Evolutionary conservation across 495 filamentous ascomycete species (phyloP).

Genomic region (Neurospora discreta): DNA sequence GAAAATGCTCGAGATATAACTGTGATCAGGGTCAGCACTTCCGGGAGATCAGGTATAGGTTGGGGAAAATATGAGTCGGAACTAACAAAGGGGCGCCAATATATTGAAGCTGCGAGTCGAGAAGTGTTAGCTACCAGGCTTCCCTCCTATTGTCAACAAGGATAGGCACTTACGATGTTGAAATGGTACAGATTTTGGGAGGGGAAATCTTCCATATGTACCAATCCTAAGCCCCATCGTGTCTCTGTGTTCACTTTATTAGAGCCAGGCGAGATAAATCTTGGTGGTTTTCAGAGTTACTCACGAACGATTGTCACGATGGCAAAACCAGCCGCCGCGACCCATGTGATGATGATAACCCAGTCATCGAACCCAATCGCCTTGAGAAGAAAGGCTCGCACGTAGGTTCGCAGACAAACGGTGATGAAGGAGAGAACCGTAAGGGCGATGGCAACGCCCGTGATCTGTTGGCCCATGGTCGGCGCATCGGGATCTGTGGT

Average conservation of each 20-base stretch:
- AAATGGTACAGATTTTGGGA: constrained; percentile 25
- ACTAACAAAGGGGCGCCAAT: constrained; percentile 31
- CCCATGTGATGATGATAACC: constrained; percentile 27
- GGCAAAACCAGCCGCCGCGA: constrained; percentile 19
- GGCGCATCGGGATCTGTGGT: constrained; percentile 22
- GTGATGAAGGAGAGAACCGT: constrained; percentile 24
- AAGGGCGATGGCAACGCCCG: constrained; percentile 20
- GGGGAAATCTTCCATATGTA: constrained; percentile 21
- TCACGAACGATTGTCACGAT: constrained; percentile 20
- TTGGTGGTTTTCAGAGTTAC: not conserved
- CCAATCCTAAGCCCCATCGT: constrained; percentile 31
- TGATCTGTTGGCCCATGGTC: constrained; percentile 25
- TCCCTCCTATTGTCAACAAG: not conserved
- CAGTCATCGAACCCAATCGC: constrained; percentile 28
- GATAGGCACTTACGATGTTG: constrained; percentile 19
- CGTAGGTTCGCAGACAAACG: constrained; percentile 26
- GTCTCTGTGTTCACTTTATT: constrained; percentile 18
- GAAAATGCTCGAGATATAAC: constrained; percentile 34
- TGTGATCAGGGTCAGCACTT: constrained; percentile 3
- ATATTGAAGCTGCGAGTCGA: constrained; percentile 23
- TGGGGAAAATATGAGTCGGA: not conserved
- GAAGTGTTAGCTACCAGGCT: constrained; percentile 3
- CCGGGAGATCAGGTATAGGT: not conserved
- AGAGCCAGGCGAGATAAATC: not conserved
- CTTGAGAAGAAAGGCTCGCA: constrained; percentile 23